Conservation (phyloP, 2,329 filamentous ascomycete genomes). For the Botrytis aclada region DNA sequence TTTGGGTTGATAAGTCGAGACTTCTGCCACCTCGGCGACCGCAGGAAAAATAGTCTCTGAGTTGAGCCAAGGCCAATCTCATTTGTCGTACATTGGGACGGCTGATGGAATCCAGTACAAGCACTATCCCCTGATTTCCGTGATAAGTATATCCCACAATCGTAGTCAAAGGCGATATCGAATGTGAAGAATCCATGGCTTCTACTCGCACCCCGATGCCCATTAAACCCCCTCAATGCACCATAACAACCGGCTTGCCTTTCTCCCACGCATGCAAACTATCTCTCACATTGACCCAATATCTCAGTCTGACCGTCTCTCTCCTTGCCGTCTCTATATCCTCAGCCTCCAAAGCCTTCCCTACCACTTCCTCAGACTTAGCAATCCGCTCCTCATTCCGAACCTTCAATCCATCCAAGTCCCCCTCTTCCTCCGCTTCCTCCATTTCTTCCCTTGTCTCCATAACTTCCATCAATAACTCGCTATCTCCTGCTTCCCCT, state of each 20-base stretch:
- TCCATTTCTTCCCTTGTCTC: constrained; percentile 76
- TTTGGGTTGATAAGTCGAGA: not conserved
- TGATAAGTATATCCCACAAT: not conserved
- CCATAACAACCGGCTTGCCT: constrained; percentile 57
- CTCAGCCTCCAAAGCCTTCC: constrained; percentile 60
- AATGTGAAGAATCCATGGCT: not conserved
- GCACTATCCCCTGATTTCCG: not conserved
- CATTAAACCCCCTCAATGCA: constrained; percentile 43
- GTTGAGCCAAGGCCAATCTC: not conserved
- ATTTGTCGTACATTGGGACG: too few species aligned
- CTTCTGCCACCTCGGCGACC: not conserved
- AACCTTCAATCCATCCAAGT: constrained; percentile 55
- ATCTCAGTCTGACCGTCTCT: constrained; percentile 76
- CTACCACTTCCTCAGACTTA: constrained; percentile 61
- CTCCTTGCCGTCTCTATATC: constrained; percentile 63
- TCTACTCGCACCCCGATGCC: not conserved
- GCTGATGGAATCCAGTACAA: not conserved
- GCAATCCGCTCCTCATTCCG: constrained; percentile 68
- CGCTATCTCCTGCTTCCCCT: constrained; percentile 64
- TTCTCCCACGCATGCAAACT: constrained; percentile 80
- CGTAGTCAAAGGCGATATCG: not conserved
- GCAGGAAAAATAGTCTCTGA: not conserved
- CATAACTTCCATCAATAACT: constrained; percentile 74
- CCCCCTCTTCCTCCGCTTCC: constrained; percentile 64
- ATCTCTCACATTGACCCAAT: constrained; percentile 87